Evolutionary conservation across 1,139 yeast genomes (phyloP).

Genomic region (Scheffersomyces illinoinensis): DNA sequence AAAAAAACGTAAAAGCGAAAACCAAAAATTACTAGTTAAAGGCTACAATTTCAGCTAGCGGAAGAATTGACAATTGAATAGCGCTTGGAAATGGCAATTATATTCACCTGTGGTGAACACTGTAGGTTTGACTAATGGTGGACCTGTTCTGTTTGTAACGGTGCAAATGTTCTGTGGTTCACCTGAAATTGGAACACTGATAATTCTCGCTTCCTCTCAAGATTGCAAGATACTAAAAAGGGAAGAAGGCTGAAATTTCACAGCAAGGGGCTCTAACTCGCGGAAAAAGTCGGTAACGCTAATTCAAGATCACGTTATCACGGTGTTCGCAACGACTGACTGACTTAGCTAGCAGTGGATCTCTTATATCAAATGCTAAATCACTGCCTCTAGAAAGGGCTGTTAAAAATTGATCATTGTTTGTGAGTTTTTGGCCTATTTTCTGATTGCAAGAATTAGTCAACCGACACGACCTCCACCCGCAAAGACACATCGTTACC

Average conservation of each 20-base stretch:
- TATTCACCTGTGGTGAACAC: not conserved
- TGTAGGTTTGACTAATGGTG: not conserved
- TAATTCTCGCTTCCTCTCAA: not conserved
- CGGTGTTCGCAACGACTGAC: not conserved
- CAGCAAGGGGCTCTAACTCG: not conserved
- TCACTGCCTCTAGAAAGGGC: not conserved
- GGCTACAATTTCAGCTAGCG: not conserved
- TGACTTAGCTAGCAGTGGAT: not conserved
- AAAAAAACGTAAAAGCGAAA: not conserved
- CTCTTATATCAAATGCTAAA: no score
- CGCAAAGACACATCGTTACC: not conserved
- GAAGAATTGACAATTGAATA: not conserved
- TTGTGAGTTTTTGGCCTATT: not conserved
- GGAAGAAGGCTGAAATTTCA: not conserved
- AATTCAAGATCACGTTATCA: not conserved
- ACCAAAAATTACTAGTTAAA: not conserved
- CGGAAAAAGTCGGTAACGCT: not conserved
- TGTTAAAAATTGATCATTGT: not conserved
- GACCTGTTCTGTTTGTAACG: not conserved
- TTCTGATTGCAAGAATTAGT: not conserved
- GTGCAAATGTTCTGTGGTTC: not conserved
- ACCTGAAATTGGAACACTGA: not conserved
- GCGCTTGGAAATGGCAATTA: not conserved
- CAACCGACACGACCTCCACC: not conserved
- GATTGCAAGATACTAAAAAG: not conserved